Percentiles rank a stretch among this genome's conserved stretches.
Conservation (phyloP, 148 eudicot species). For the Persicaria tinctoria region DNA sequence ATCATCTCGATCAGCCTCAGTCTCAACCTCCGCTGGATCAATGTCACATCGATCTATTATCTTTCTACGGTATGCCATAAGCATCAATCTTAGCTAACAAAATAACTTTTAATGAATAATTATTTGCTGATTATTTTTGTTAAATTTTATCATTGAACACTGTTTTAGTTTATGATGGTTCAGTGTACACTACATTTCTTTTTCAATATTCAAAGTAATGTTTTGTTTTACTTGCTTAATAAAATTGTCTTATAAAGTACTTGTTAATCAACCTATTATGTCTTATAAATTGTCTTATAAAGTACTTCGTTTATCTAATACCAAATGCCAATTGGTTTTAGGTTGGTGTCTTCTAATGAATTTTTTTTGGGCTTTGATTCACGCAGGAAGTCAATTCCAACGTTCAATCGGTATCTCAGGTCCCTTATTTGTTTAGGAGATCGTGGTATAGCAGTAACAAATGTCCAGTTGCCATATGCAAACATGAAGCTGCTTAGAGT, state of each 20-base stretch:
- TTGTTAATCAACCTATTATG: too few relatives aligned
- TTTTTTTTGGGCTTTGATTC: not conserved
- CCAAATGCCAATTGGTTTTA: too few relatives aligned
- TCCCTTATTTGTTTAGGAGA: not conserved
- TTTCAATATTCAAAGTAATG: too few relatives aligned
- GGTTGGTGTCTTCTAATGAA: too few relatives aligned
- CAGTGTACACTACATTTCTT: too few relatives aligned
- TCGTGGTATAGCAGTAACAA: not conserved
- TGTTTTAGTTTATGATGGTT: too few relatives aligned
- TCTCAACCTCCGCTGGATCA: not conserved
- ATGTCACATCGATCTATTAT: not conserved
- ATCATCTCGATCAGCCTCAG: not conserved
- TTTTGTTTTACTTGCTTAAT: too few relatives aligned
- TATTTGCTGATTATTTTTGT: too few relatives aligned
- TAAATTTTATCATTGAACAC: too few relatives aligned
- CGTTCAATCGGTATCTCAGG: not conserved
- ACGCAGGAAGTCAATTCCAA: not conserved
- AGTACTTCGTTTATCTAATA: too few relatives aligned
- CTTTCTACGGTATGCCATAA: conserved; percentile 2
- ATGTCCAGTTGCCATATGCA: not conserved
- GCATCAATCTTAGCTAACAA: not conserved
- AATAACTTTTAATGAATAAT: not conserved
- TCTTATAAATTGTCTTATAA: too few relatives aligned
- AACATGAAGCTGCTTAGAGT: not conserved
- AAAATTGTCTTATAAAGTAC: too few relatives aligned